Evolutionary conservation across 2,329 filamentous ascomycete species (phyloP).

Genomic region (Chalaropsis thielavioides): DNA sequence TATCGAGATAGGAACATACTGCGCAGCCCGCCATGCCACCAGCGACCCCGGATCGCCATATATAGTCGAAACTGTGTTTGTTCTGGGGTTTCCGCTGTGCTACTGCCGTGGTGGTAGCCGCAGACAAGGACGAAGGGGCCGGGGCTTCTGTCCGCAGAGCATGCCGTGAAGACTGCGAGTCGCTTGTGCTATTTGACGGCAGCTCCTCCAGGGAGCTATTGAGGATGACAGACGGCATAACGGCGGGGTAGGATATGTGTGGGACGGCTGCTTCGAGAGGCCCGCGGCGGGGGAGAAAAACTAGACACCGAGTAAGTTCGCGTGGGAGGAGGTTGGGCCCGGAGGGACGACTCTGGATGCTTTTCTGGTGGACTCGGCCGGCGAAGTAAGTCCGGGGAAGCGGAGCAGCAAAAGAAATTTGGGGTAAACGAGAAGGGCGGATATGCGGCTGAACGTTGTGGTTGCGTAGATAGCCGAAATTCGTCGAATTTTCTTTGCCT

Average conservation of each 20-base stretch:
- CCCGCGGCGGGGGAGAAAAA: neutral
- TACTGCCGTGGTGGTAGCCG: neutral
- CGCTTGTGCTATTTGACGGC: constrained; percentile 1
- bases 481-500: neutral
- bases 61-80: constrained; percentile 64
- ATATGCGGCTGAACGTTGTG: neutral
- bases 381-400: constrained; percentile 6
- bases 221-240: constrained; percentile 11
- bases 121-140: neutral
- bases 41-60: constrained; percentile 68
- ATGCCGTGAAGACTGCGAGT: neutral
- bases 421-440: neutral
- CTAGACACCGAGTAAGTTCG: too few relatives aligned
- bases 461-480: neutral
- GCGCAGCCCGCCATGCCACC: constrained; percentile 86
- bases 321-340: neutral
- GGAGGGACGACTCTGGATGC: neutral
- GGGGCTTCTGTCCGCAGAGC: neutral
- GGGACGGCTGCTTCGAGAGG: too few relatives aligned
- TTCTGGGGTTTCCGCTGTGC: constrained; percentile 31
- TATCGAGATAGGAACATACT: constrained; percentile 40
- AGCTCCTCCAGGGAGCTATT: constrained; percentile 13
- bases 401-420: constrained; percentile 2
- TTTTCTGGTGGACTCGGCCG: neutral
- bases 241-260: neutral